phyloP scores from a whole-genome alignment of 768 basidiomycete species.

The Paxillus ammoniavirescens region DNA sequence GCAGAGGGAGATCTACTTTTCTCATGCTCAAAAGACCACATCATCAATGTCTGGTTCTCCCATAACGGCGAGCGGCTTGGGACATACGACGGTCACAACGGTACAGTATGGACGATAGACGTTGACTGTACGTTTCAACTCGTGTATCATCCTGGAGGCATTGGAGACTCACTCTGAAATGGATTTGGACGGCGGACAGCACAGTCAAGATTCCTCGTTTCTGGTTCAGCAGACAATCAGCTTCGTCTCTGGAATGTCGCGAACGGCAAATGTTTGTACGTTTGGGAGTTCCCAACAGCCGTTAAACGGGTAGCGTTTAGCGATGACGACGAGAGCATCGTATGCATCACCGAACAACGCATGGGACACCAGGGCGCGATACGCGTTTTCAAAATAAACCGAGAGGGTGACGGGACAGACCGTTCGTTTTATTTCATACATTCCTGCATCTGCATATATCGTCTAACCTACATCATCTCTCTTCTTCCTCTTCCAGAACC shows the following conservation, averaged over 20 bases:
- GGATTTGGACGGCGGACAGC: constrained; percentile 41
- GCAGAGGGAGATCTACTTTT: constrained; percentile 94
- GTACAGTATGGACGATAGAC: constrained; percentile 95
- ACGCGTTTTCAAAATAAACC: constrained; percentile 84
- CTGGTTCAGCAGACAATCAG: constrained; percentile 93
- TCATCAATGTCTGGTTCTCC: constrained; percentile 96
- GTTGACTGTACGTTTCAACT: constrained; percentile 74
- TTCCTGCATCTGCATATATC: background rate
- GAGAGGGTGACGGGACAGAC: constrained; percentile 74
- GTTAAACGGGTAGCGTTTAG: constrained; percentile 95
- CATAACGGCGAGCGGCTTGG: constrained; percentile 97
- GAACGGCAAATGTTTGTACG: constrained; percentile 88
- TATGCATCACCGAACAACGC: constrained; percentile 96
- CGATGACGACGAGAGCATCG: constrained; percentile 77
- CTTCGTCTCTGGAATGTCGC: constrained; percentile 88
- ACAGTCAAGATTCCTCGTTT: constrained; percentile 81
- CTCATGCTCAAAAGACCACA: constrained; percentile 91
- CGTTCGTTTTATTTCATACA: constrained; percentile 52
- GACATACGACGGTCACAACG: constrained; percentile 95
- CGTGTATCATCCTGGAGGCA: background rate
- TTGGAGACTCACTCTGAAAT: background rate
- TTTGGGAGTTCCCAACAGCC: constrained; percentile 98
- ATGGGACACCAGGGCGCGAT: constrained; percentile 93
- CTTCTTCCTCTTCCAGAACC: constrained; percentile 50
- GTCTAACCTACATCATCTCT: background rate